Evolutionary conservation across 352 stramenopile genomes (phyloP).

Genomic region (Globisporangium cederbergense): DNA sequence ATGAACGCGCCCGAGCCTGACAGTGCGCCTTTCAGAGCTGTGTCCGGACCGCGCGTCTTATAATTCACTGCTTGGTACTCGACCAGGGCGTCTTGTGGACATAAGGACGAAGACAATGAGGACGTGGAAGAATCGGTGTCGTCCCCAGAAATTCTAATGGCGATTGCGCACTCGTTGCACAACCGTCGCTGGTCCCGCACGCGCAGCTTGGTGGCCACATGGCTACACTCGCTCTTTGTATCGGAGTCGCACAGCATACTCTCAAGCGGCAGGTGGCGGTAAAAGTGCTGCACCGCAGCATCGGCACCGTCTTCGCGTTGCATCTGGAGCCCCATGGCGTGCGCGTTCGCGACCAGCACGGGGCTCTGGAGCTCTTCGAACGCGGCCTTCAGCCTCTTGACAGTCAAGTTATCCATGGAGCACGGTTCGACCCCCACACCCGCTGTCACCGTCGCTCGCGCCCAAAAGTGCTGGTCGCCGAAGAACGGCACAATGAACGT

Average conservation of each 20-base stretch:
- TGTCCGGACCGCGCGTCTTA: slow-evolving; percentile 40
- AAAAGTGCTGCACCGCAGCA: slow-evolving; percentile 82
- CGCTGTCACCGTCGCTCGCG: slow-evolving; percentile 72
- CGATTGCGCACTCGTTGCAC: slow-evolving; percentile 47
- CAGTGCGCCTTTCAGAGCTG: slow-evolving; percentile 42
- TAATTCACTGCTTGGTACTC: slow-evolving; percentile 62
- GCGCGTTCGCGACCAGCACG: slow-evolving; percentile 47
- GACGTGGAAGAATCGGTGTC: neutral
- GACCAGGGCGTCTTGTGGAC: slow-evolving; percentile 27
- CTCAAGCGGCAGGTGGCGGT: slow-evolving; percentile 72
- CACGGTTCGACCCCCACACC: slow-evolving; percentile 87
- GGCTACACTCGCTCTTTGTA: slow-evolving; percentile 17
- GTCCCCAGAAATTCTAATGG: neutral
- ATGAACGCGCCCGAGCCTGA: slow-evolving; percentile 56
- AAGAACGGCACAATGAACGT: slow-evolving; percentile 96
- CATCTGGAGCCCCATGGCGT: slow-evolving; percentile 49
- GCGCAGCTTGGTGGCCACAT: slow-evolving; percentile 55
- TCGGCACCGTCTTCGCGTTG: slow-evolving; percentile 75
- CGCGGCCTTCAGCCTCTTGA: slow-evolving; percentile 69
- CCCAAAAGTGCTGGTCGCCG: slow-evolving; percentile 94
- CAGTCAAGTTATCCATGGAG: slow-evolving; percentile 78
- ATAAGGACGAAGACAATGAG: neutral
- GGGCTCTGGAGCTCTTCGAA: slow-evolving; percentile 65
- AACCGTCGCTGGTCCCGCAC: slow-evolving; percentile 47
- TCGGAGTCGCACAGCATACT: slow-evolving; percentile 79